These are phyloP conservation scores for Leccinum broughii DNA, from an alignment of 768 basidiomycete genomes.

Conservation along the genomic window DNA sequence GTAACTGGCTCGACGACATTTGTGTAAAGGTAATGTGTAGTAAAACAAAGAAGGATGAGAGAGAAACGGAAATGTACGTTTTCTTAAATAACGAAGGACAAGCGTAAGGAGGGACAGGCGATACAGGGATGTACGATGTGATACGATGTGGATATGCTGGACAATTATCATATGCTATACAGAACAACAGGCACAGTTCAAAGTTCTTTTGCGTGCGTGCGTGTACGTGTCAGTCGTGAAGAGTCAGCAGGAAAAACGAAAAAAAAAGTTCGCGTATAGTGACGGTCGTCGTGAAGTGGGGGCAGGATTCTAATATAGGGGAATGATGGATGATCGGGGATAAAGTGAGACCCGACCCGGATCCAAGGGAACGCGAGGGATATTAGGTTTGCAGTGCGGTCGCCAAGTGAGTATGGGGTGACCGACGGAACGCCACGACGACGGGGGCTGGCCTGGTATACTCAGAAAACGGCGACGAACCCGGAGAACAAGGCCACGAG, in stretches of 20 bases:
- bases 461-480: slow-evolving; percentile 12
- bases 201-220: background rate
- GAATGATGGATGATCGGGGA: background rate
- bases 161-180: background rate
- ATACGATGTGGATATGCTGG: background rate
- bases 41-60: background rate
- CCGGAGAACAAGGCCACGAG: slow-evolving; percentile 11
- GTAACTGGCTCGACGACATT: background rate
- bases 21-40: background rate
- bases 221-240: background rate
- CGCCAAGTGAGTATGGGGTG: background rate
- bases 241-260: background rate
- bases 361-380: background rate
- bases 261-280: background rate
- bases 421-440: background rate
- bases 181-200: background rate
- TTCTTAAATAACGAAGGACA: background rate
- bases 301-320: background rate
- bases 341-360: background rate
- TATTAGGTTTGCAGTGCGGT: background rate
- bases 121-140: background rate
- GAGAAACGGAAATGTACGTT: background rate
- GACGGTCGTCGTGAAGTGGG: background rate
- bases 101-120: background rate
- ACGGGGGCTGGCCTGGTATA: background rate